A percentile compares a stretch with the other conserved stretches of the same genome.
These are phyloP conservation scores for Carex myosuroides DNA, from an alignment of 176 grass and related monocot species.

Conservation along the genomic window DNA sequence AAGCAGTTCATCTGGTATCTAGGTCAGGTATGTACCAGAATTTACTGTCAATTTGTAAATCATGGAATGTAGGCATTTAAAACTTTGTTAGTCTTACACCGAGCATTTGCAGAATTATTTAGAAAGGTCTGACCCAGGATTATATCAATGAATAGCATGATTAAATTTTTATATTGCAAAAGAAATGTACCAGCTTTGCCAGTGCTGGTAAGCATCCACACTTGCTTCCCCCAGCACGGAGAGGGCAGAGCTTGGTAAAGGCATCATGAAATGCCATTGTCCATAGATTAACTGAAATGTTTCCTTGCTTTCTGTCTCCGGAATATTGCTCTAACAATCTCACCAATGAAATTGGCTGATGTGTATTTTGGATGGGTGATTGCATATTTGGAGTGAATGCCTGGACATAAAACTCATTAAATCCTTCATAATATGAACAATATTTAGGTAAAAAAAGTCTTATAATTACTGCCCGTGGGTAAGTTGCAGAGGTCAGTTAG, in stretches of 20 bases:
- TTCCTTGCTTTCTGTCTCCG: constrained; percentile 67
- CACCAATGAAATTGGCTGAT: constrained; percentile 36
- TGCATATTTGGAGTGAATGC: constrained; percentile 81
- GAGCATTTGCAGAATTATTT: neutral
- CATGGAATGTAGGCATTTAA: neutral
- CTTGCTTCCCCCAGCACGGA: constrained; percentile 61
- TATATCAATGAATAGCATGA: constrained; percentile 15
- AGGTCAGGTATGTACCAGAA: neutral
- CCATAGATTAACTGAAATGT: constrained; percentile 81
- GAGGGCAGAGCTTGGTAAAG: constrained; percentile 69
- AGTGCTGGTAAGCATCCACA: constrained; percentile 85
- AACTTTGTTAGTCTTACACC: neutral
- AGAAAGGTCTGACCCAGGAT: neutral
- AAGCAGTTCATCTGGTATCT: neutral
- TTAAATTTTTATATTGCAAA: neutral
- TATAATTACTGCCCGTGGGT: neutral
- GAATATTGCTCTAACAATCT: constrained; percentile 51
- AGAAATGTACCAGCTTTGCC: constrained; percentile 61
- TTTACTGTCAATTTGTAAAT: neutral
- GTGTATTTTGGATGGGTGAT: constrained; percentile 42
- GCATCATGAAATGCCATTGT: constrained; percentile 74
- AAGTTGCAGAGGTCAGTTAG: neutral
- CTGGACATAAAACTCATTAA: constrained; percentile 45
- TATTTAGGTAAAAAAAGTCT: neutral
- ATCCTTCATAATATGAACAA: neutral